Evolutionary conservation across 1,139 yeast species (phyloP).

Genomic region (Eremothecium sinecaudum): DNA sequence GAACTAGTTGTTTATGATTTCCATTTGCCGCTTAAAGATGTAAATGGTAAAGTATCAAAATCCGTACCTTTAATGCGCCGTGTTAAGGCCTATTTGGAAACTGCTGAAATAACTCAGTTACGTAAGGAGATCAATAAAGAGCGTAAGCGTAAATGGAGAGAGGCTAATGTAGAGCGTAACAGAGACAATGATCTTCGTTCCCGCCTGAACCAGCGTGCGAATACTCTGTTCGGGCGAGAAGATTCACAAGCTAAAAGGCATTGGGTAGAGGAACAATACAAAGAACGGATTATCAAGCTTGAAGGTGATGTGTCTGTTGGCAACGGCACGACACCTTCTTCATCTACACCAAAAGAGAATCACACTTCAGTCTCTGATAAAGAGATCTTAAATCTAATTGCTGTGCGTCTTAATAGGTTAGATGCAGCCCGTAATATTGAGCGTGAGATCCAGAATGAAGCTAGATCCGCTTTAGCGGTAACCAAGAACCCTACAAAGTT

Average conservation of each 20-base stretch:
- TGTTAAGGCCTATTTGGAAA: constrained; percentile 22
- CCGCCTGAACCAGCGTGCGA: constrained; percentile 67
- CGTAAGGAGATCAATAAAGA: constrained; percentile 56
- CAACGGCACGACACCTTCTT: constrained; percentile 1
- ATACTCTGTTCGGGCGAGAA: constrained; percentile 53
- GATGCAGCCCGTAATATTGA: constrained; percentile 27
- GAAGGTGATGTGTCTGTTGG: constrained; percentile 32
- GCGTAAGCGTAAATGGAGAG: constrained; percentile 87
- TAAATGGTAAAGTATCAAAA: constrained; percentile 8
- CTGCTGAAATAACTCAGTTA: constrained; percentile 50
- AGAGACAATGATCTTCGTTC: constrained; percentile 80
- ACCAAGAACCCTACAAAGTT: constrained; percentile 1
- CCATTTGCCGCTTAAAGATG: constrained; percentile 22
- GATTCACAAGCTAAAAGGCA: constrained; percentile 46
- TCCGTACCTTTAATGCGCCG: constrained; percentile 17
- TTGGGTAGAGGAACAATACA: constrained; percentile 75
- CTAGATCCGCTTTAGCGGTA: constrained; percentile 2
- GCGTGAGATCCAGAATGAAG: constrained; percentile 19
- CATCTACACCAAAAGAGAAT: constrained; percentile 1
- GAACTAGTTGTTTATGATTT: constrained; percentile 14
- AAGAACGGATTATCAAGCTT: constrained; percentile 43
- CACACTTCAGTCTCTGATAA: constrained; percentile 22
- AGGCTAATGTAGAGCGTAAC: constrained; percentile 67
- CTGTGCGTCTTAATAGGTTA: constrained; percentile 18
- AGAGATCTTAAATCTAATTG: constrained; percentile 26